Conservation (phyloP, 2,329 filamentous ascomycete genomes). For the Fusarium buxicola region DNA sequence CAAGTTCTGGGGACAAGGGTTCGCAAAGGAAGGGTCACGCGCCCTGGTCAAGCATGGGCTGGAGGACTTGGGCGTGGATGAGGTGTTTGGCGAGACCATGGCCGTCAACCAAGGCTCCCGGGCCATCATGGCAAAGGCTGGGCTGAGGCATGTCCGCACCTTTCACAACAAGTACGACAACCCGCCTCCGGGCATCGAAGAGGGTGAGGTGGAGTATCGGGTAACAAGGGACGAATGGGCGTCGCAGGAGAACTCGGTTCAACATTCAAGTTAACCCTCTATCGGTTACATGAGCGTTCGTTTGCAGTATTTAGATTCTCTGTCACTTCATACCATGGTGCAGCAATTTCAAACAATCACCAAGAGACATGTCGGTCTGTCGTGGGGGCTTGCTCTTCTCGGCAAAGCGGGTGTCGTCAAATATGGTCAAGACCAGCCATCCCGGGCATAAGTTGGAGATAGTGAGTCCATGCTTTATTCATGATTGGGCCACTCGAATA, state of each 20-base stretch:
- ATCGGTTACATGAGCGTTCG: conserved; percentile 2
- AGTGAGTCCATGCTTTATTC: neutral
- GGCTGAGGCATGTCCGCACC: conserved; percentile 37
- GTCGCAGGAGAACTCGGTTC: conserved; percentile 7
- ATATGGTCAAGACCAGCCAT: neutral
- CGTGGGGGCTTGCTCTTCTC: neutral
- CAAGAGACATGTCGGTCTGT: neutral
- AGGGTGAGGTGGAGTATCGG: conserved; percentile 45
- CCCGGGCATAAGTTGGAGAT: conserved; percentile 9
- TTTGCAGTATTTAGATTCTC: neutral
- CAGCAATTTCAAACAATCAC: conserved; percentile 21
- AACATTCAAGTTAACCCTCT: neutral
- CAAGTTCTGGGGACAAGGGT: conserved; percentile 47
- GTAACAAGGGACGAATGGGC: conserved; percentile 40
- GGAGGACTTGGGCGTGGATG: conserved; percentile 40
- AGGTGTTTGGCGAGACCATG: conserved; percentile 48
- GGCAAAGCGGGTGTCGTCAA: neutral
- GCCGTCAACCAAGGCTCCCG: conserved; percentile 46
- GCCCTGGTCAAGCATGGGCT: conserved; percentile 47
- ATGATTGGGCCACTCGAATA: neutral
- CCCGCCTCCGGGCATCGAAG: conserved; percentile 41
- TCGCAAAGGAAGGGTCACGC: conserved; percentile 48
- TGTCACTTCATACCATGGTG: neutral
- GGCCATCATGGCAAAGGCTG: conserved; percentile 35
- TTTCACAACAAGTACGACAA: conserved; percentile 44